phyloP scores from a whole-genome alignment of 202 grass and related monocot species.

The Brachypodium distachyon region DNA sequence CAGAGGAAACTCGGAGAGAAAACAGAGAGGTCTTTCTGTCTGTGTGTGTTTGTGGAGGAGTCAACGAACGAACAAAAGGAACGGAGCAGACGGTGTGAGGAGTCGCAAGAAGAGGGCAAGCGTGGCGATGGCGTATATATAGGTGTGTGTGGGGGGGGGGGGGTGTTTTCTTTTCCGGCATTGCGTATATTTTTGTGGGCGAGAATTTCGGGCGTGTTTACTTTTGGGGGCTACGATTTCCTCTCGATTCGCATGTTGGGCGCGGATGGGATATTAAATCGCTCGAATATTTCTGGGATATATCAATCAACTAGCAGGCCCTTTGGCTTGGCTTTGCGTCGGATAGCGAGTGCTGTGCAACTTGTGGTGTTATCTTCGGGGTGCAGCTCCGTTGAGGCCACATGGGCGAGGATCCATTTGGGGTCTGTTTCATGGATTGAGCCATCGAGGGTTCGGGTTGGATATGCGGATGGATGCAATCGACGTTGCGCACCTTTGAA shows the following conservation, averaged over 20 bases:
- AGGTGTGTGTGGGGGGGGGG: too few species aligned
- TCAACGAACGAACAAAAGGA: neutral
- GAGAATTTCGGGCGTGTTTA: neutral
- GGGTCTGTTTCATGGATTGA: neutral
- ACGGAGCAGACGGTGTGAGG: neutral
- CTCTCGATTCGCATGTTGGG: constrained; percentile 22
- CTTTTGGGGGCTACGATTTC: neutral
- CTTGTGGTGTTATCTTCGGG: constrained; percentile 25
- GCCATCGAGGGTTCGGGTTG: neutral
- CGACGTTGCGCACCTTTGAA: neutral
- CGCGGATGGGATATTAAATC: constrained; percentile 21
- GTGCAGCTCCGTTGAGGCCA: constrained; percentile 29
- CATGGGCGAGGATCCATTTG: constrained; percentile 11
- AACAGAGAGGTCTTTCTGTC: neutral
- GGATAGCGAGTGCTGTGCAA: neutral
- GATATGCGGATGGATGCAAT: constrained; percentile 3
- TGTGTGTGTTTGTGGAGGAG: neutral
- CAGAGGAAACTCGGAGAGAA: neutral
- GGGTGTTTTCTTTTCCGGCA: too few species aligned
- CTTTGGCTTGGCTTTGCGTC: neutral
- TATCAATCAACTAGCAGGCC: neutral
- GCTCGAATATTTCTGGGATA: constrained; percentile 16
- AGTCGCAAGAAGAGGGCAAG: constrained; percentile 8
- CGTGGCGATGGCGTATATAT: constrained; percentile 30
- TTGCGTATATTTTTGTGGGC: constrained; percentile 28